Conservation (phyloP, 2,329 filamentous ascomycete genomes). For the Exophiala aquamarina region DNA sequence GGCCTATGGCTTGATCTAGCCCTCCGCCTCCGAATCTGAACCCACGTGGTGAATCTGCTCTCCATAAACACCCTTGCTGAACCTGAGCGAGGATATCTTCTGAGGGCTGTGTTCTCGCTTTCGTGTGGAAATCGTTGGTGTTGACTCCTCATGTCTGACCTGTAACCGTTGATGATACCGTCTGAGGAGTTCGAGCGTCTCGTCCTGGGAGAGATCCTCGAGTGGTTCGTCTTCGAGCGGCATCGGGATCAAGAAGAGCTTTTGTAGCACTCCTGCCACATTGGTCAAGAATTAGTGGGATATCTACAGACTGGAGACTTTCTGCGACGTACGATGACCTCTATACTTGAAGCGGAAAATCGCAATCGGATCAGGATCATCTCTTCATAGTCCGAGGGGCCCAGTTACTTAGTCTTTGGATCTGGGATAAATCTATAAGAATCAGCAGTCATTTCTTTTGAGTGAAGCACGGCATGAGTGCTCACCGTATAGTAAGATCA, state of each 20-base stretch:
- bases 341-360: conserved; percentile 32
- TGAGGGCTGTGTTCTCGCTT: too few relatives aligned
- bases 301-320: neutral
- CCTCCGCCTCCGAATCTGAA: conserved; percentile 11
- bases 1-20: neutral
- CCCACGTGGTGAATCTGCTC: conserved; percentile 14
- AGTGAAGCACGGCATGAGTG: too few relatives aligned
- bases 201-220: conserved; percentile 26
- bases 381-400: neutral
- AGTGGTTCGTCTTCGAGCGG: conserved; percentile 27
- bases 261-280: conserved; percentile 30
- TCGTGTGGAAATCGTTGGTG: too few relatives aligned
- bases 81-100: conserved; percentile 13
- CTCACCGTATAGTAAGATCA: too few relatives aligned
- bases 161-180: conserved; percentile 15
- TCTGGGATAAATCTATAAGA: neutral
- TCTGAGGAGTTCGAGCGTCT: conserved; percentile 29
- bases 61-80: conserved; percentile 10
- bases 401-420: neutral
- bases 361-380: conserved; percentile 20
- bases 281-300: neutral
- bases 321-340: conserved; percentile 20
- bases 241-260: conserved; percentile 29
- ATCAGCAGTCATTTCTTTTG: too few relatives aligned
- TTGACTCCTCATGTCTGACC: neutral